phyloP scores from a whole-genome alignment of 768 basidiomycete genomes.

The Amanita thiersii region DNA sequence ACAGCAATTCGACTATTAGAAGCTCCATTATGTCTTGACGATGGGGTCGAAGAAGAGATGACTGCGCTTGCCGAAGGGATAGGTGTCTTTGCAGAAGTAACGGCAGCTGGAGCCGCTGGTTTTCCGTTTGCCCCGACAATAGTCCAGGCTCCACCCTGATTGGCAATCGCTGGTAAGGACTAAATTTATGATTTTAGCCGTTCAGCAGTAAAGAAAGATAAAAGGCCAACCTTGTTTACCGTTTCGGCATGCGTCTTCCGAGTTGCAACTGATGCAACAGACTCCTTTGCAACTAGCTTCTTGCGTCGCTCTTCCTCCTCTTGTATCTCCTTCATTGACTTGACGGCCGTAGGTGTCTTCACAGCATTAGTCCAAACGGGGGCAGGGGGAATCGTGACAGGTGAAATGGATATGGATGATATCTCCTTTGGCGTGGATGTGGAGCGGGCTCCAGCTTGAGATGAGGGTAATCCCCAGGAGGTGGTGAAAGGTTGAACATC shows the following conservation, averaged over 20 bases:
- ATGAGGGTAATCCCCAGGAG: slow-evolving; percentile 83
- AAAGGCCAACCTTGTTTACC: slow-evolving; percentile 53
- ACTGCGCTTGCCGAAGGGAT: slow-evolving; percentile 16
- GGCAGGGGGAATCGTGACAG: slow-evolving; percentile 19
- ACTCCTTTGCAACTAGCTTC: slow-evolving; percentile 53
- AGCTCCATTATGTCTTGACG: slow-evolving; percentile 28
- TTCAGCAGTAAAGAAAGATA: slow-evolving; percentile 8
- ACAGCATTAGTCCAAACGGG: slow-evolving; percentile 71
- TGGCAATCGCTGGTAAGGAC: slow-evolving; percentile 17
- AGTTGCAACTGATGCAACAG: slow-evolving; percentile 42
- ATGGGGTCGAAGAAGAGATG: slow-evolving; percentile 13
- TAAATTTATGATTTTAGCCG: slow-evolving; percentile 17
- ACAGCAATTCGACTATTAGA: slow-evolving; percentile 11
- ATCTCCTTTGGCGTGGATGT: slow-evolving; percentile 34
- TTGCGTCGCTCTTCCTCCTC: slow-evolving; percentile 93
- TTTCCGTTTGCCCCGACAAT: slow-evolving; percentile 82
- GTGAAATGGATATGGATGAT: slow-evolving; percentile 16
- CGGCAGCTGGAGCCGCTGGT: slow-evolving; percentile 20
- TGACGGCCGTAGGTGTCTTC: slow-evolving; percentile 56
- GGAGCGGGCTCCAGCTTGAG: slow-evolving; percentile 59
- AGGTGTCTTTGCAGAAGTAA: slow-evolving; percentile 20
- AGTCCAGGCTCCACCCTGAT: slow-evolving; percentile 62
- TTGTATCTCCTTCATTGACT: slow-evolving; percentile 97
- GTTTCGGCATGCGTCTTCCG: slow-evolving; percentile 76
- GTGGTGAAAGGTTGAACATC: slow-evolving; percentile 56